These are phyloP conservation scores for Trichosporon coremiiforme DNA, from an alignment of 1,284 basidiomycete genomes.

Conservation along the genomic window DNA sequence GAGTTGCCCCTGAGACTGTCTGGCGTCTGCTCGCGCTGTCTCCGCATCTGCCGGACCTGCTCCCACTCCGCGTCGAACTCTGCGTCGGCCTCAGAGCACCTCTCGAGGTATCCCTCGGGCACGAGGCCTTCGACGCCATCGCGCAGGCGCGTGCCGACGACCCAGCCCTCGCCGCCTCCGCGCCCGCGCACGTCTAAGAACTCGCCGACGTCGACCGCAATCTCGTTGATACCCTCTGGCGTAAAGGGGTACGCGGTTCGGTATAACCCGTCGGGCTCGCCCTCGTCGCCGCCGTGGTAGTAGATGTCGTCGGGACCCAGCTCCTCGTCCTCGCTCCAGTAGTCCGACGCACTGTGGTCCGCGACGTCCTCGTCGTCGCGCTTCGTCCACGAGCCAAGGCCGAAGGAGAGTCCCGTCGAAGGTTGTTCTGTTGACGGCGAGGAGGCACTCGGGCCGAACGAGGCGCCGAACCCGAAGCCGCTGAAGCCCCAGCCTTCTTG, in stretches of 20 bases:
- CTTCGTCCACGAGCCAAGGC: conserved; percentile 18
- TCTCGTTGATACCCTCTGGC: conserved; percentile 51
- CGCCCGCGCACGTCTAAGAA: conserved; percentile 47
- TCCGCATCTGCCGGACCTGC: conserved; percentile 62
- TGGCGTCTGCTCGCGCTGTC: conserved; percentile 70
- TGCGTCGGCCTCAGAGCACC: conserved; percentile 27
- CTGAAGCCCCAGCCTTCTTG: conserved; percentile 34
- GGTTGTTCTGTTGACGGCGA: neutral
- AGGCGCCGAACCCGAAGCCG: conserved; percentile 25
- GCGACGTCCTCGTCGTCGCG: conserved; percentile 29
- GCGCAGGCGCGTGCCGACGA: conserved; percentile 47
- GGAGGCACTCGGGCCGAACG: conserved; percentile 6
- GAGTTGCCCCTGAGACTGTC: neutral
- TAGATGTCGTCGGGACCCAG: conserved; percentile 25
- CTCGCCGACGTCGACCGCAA: conserved; percentile 49
- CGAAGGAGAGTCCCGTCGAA: neutral
- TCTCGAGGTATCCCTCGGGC: conserved; percentile 53
- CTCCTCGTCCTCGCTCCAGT: conserved; percentile 34
- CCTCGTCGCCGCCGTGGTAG: conserved; percentile 30
- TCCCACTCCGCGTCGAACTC: conserved; percentile 29
- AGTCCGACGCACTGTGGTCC: conserved; percentile 26
- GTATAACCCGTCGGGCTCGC: conserved; percentile 48
- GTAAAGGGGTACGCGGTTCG: conserved; percentile 51
- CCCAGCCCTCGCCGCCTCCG: conserved; percentile 55
- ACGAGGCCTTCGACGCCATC: conserved; percentile 47